Base-by-base conservation (phyloP, 768 basidiomycete genomes). In the Saitozyma sp. region DNA sequence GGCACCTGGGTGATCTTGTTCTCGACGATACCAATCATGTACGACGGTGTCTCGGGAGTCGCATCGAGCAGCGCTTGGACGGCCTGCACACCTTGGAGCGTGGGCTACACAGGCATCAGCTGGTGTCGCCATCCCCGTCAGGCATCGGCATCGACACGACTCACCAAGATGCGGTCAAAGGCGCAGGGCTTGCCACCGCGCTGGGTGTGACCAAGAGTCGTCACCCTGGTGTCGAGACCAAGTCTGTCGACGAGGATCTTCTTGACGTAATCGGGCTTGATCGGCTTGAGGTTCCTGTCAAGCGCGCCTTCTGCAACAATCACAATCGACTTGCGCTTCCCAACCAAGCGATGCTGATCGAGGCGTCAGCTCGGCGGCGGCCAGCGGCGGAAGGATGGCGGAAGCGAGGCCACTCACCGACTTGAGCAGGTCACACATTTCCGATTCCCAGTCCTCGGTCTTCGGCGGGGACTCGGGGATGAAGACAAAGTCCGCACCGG, bases 261-360 rank as follows among this genome's bases (percentile, higher is more conserved):
- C 81, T 93, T 98, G 80, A 99, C 87, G 74, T 93, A 86, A 39
- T 91, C 90, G 16, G 92, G 88, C 50, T 84, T 87, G 76, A 99
- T 97, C n/a, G 92, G 92, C 38, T 95, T 87, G 51, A 98, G 85
- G 70, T 89, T 83, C 54, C 83, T 81, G 78, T 98, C 95, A 53
- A 89, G 87, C 9, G 96, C 95, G 20, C 96, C 96, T 81, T 99
- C 96, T 1, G 96, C 95, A 48, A 98, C 89, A 66, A 99, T 96
- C 61, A 99, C 92, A 67, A 99, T 96, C 1, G 95, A 98, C 82
- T 95, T 97, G 70, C 96, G 88, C 82, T 98, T 98, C 42, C 96
- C 96, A 20, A 89, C 82, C 67, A 85, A 82, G 61, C 96, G 89
- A 79, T 98, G 94, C 92, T 98, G 66, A 7, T 19, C 46, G 37